Evolutionary conservation across 345 rosid genomes (phyloP).

Genomic region (Pugionium dolabratum): DNA sequence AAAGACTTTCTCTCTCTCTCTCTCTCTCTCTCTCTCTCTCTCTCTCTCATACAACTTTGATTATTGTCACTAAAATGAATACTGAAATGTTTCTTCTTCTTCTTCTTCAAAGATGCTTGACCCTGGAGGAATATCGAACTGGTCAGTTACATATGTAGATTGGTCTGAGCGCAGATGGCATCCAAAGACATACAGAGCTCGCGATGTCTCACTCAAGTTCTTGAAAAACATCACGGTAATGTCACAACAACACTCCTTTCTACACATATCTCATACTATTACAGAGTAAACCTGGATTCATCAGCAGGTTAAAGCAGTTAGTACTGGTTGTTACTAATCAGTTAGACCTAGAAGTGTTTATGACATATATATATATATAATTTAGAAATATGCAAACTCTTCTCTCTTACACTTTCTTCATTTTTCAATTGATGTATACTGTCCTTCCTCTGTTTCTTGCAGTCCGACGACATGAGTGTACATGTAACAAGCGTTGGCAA

Average conservation of each 20-base stretch:
- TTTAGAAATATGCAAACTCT: no score
- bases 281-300: neutral
- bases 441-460: conserved; percentile 39
- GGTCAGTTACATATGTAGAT: conserved; percentile 96
- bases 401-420: neutral
- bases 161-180: conserved; percentile 99
- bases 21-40: neutral
- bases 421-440: neutral
- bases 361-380: no score
- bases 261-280: conserved; percentile 17
- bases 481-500: conserved; percentile 83
- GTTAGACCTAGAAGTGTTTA: neutral
- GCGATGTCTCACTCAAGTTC: conserved; percentile 62
- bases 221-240: conserved; percentile 80
- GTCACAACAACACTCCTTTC: conserved; percentile 4
- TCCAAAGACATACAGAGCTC: conserved; percentile 81
- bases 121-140: conserved; percentile 88
- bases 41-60: neutral
- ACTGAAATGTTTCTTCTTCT: conserved; percentile 19
- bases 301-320: neutral
- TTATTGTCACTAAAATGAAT: neutral
- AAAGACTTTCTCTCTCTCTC: neutral
- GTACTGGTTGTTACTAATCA: conserved; percentile 3
- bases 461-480: conserved; percentile 70
- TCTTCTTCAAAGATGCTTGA: conserved; percentile 68